These are phyloP conservation scores for Xylaria telfairii DNA, from an alignment of 495 filamentous ascomycete genomes.

Conservation along the genomic window DNA sequence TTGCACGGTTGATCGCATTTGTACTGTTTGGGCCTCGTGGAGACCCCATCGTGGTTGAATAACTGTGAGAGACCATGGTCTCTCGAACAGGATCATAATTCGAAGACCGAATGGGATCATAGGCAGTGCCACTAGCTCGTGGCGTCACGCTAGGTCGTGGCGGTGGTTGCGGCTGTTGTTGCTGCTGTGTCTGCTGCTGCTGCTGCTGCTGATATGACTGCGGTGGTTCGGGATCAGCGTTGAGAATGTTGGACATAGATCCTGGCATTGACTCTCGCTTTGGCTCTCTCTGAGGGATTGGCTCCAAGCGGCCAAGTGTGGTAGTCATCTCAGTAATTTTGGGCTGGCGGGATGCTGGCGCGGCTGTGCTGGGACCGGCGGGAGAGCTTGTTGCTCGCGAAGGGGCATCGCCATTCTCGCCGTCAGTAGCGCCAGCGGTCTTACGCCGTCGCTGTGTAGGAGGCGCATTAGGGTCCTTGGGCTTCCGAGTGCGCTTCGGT, in stretches of 20 bases:
- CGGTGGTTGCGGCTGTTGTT: constrained; percentile 35
- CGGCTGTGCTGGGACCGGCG: constrained; percentile 6
- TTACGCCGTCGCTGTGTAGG: constrained; percentile 60
- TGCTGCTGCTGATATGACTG: constrained; percentile 34
- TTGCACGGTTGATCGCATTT: constrained; percentile 66
- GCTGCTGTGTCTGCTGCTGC: constrained; percentile 28
- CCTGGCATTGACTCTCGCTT: constrained; percentile 49
- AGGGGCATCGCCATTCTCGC: constrained; percentile 31
- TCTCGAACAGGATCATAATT: constrained; percentile 65
- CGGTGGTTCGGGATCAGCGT: constrained; percentile 52
- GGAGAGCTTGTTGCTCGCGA: constrained; percentile 28
- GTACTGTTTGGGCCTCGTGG: constrained; percentile 57
- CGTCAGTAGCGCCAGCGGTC: constrained; percentile 42
- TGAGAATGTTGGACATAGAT: constrained; percentile 58
- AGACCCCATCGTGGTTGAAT: constrained; percentile 61
- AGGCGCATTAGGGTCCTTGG: constrained; percentile 62
- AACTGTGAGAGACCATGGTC: constrained; percentile 54
- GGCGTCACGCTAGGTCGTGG: constrained; percentile 49
- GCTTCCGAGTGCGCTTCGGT: constrained; percentile 59
- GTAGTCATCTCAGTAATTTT: constrained; percentile 47
- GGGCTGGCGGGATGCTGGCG: constrained; percentile 35
- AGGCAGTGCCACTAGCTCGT: constrained; percentile 76
- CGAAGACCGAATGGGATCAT: constrained; percentile 83
- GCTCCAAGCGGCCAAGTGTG: constrained; percentile 34
- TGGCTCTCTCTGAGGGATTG: constrained; percentile 39